Base-by-base conservation (phyloP, 169 alveolate species). In the Plasmodium sp. region DNA sequence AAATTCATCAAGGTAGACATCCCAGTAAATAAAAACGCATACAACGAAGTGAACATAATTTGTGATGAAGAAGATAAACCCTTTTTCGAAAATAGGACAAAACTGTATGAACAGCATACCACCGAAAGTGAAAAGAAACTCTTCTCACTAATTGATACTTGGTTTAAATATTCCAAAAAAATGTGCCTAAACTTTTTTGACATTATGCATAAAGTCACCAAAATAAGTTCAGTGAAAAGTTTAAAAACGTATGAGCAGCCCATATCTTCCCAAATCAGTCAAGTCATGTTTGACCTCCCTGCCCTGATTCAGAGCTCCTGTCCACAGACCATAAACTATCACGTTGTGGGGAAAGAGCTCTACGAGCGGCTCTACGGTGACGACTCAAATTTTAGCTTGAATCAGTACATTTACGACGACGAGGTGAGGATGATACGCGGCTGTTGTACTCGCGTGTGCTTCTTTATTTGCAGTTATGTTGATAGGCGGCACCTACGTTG, bases 61-160 rank as follows among this genome's bases (percentile, higher is more conserved):
- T 86, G 88, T 56, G 94, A 86, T 86, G 88, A 86, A 86, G 94
- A 86, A n/a, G 94, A 86, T 86, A 80, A 86, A 86, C 43, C 51
- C 45, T 86, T 39, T 62, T 86, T 54, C 81, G 88, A 86, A 79
- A 86, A 86, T 9, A 77, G 94, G 71, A 86, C 22, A 86, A 54
- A 72, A 10, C 27, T 79, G 16, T 86, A 86, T 86, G 18, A 54
- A 7, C 41, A 86, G 79, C 54, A 86, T 41, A 77, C 94, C 51
- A 86, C 88, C 79, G 82, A 86, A 34, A 86, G 81, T 86, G 94
- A 86, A 77, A 39, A 86, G 34, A 86, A 86, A 86, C 88, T 86
- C 33, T 86, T 86, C 79, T 80, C 86, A 12, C 5, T 58, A 77
- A 86, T 86, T 77, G 94, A 86, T 31, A 86, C 94, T 39, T 86